Percentiles rank a stretch among this genome's conserved stretches.
Evolutionary conservation across 768 basidiomycete genomes (phyloP).

Genomic region (Xerocomus brunneocitrinus): DNA sequence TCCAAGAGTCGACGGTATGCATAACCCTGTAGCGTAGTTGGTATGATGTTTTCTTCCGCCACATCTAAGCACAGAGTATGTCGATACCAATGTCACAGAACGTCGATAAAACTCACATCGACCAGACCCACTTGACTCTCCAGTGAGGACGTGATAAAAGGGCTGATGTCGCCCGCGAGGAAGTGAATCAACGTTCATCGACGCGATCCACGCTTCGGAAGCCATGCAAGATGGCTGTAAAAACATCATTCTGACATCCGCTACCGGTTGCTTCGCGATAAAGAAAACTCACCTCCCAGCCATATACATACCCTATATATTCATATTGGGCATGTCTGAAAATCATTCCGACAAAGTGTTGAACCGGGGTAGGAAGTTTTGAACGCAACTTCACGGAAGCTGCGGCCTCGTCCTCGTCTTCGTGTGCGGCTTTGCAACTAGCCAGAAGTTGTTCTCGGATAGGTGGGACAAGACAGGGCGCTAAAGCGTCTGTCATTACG

Average conservation of each 20-base stretch:
- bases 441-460: constrained; percentile 26
- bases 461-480: constrained; percentile 28
- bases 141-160: constrained; percentile 41
- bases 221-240: constrained; percentile 35
- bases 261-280: background rate
- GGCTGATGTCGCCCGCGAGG: constrained; percentile 43
- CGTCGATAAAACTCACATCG: constrained; percentile 32
- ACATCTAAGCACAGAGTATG: constrained; percentile 23
- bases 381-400: constrained; percentile 26
- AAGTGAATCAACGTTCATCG: constrained; percentile 41
- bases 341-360: constrained; percentile 48
- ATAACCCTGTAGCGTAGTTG: constrained; percentile 16
- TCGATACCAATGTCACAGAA: background rate
- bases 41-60: constrained; percentile 34
- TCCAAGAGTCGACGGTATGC: constrained; percentile 22
- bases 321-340: constrained; percentile 38
- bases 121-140: constrained; percentile 27
- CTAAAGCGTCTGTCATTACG: constrained; percentile 37
- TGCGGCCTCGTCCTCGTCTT: constrained; percentile 29
- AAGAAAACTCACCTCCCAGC: constrained; percentile 43
- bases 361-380: constrained; percentile 21
- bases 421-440: constrained; percentile 30
- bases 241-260: background rate
- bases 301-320: constrained; percentile 42
- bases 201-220: constrained; percentile 39